Percentiles rank a stretch among this genome's conserved stretches.
Conservation (phyloP, 2,329 filamentous ascomycete genomes). For the Metarhizium brunneum region DNA sequence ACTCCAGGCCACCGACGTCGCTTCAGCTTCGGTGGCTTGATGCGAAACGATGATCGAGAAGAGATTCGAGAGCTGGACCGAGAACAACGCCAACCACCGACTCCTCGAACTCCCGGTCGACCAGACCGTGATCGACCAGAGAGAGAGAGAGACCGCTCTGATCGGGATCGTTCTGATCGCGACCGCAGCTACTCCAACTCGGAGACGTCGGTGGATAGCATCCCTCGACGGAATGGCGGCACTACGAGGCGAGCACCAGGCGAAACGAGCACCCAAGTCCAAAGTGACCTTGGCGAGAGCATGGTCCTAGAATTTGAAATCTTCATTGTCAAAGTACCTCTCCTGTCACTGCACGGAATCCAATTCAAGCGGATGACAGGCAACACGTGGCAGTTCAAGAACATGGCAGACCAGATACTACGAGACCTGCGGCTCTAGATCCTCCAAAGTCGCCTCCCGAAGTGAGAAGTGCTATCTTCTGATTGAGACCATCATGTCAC, state of each 20-base stretch:
- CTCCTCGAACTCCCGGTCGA: constrained; percentile 34
- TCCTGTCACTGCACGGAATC: constrained; percentile 87
- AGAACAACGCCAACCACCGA: constrained; percentile 26
- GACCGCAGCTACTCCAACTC: constrained; percentile 77
- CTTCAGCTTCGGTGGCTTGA: constrained; percentile 72
- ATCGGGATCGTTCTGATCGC: constrained; percentile 24
- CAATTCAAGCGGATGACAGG: constrained; percentile 96
- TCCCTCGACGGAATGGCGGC: constrained; percentile 41
- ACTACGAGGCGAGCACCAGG: constrained; percentile 55
- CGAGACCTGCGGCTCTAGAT: constrained; percentile 71
- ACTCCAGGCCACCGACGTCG: constrained; percentile 58
- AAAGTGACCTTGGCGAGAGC: constrained; percentile 77
- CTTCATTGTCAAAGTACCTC: constrained; percentile 91
- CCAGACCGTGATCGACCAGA: constrained; percentile 18
- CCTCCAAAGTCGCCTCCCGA: neutral
- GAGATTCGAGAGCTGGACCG: constrained; percentile 54
- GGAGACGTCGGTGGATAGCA: constrained; percentile 74
- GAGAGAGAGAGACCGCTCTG: constrained; percentile 22
- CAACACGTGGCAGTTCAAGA: constrained; percentile 98
- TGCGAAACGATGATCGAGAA: constrained; percentile 52
- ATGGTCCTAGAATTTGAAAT: constrained; percentile 90
- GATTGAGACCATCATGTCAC: neutral
- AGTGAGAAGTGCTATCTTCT: neutral
- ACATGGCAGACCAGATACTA: constrained; percentile 93
- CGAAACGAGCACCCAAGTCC: constrained; percentile 86